These are phyloP conservation scores for Macrophomina pseudophaseolina DNA, from an alignment of 2,329 filamentous ascomycete species.

Conservation along the genomic window DNA sequence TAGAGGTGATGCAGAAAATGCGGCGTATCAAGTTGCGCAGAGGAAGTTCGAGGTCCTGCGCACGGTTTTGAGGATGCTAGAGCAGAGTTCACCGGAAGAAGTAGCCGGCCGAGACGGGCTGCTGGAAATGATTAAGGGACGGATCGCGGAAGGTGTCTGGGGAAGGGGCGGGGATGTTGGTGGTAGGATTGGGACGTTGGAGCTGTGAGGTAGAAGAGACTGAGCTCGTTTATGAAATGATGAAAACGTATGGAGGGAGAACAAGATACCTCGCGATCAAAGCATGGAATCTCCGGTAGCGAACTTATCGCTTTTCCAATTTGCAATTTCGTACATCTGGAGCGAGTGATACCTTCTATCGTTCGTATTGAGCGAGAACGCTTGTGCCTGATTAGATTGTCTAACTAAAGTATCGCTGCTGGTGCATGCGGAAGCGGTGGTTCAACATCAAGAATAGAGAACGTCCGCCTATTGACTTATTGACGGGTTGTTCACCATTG, in stretches of 20 bases:
- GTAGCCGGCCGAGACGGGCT: conserved; percentile 38
- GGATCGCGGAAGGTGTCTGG: conserved; percentile 50
- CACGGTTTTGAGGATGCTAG: conserved; percentile 53
- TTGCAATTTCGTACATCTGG: too few relatives aligned
- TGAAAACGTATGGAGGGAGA: background rate
- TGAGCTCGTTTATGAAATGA: background rate
- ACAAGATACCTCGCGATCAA: too few relatives aligned
- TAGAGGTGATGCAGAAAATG: conserved; percentile 60
- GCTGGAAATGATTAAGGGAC: conserved; percentile 49
- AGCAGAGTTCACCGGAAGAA: conserved; percentile 34
- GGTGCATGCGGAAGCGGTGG: too few relatives aligned
- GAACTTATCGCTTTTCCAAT: too few relatives aligned
- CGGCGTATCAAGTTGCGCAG: conserved; percentile 62
- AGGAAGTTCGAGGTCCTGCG: conserved; percentile 63
- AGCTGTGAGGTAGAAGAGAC: conserved; percentile 36
- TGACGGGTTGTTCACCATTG: too few relatives aligned
- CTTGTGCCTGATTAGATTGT: too few relatives aligned
- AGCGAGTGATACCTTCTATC: too few relatives aligned
- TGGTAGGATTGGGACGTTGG: conserved; percentile 53
- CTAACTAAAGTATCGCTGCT: too few relatives aligned
- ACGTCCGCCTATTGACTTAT: too few relatives aligned
- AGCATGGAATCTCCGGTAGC: too few relatives aligned
- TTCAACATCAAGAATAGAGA: too few relatives aligned
- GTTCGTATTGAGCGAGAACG: too few relatives aligned
- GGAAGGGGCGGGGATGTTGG: conserved; percentile 48